Evolutionary conservation across 192 early-diverging fungal species (phyloP), one percentile per base, ranked within the genome.

Genomic region (Chytriomyces sp.): DNA sequence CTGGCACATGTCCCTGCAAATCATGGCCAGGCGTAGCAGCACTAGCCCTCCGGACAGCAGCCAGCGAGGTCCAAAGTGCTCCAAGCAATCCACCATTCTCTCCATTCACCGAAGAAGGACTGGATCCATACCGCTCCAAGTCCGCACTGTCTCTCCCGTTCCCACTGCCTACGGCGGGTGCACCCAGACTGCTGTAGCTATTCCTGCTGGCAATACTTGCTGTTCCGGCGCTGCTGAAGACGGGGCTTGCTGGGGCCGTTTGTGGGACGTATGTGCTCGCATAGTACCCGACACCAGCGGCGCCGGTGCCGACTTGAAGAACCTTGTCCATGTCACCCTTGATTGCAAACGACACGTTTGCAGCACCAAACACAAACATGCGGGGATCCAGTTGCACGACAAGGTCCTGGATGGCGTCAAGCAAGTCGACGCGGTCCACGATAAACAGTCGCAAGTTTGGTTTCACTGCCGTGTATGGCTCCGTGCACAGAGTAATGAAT

Each of bases 381-480:
- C 75, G 63, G 5, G 75, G 75, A 20, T 67, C 18, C 9, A 64
- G 11, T 50, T 67, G 62, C 9, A 35, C 26, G 11, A 28, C 28
- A 9, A 76, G 64, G 48, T 76, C 75, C 20, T n/a, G n/a, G 26
- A 76, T 57, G 45, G 75, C 75, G n/a, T 35, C 35, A 9, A 64
- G 11, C 45, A 64, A 20, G 50, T 48, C 24, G 4, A 44, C 23
- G n/a, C 45, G 63, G 20, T 62, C 61, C 11, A 76, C 28, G 48
- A 76, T 35, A 48, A 24, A 65, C 16, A 76, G 64, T 9, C 45
- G 45, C 8, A 76, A 7, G 23, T 47, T 46, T 6, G 64, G 61
- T 18, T 8, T 20, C n/a, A 28, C 7, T 5, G 75, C 8, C 11
- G 49, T 11, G 47, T 76, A 76, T 35, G 11, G 43, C 49, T 76